Percentiles rank a stretch among this genome's conserved stretches.
These are phyloP conservation scores for Pilatotrama ljubarskyi DNA, from an alignment of 768 basidiomycete species.

Conservation along the genomic window DNA sequence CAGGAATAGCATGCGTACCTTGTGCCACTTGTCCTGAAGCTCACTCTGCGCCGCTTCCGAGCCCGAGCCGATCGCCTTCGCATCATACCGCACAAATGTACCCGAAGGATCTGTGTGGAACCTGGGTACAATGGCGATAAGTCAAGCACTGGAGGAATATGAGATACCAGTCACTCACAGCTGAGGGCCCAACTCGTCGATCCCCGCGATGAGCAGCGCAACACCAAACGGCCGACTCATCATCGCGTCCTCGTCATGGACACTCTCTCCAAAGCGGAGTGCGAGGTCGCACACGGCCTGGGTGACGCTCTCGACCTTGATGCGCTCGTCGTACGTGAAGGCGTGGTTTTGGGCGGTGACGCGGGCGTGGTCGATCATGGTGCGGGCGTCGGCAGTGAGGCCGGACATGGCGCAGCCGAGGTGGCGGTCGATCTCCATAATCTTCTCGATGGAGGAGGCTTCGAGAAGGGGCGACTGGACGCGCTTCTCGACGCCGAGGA, in stretches of 20 bases:
- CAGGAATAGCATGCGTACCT: constrained; percentile 48
- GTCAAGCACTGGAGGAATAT: not conserved
- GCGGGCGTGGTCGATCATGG: constrained; percentile 99
- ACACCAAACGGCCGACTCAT: constrained; percentile 99
- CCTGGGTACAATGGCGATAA: constrained; percentile 40
- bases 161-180: constrained; percentile 63
- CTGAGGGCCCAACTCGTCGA: constrained; percentile 95
- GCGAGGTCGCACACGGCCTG: constrained; percentile 99
- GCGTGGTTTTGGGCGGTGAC: constrained; percentile 94
- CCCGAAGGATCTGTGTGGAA: constrained; percentile 99
- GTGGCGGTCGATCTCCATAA: constrained; percentile 98
- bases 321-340: constrained; percentile 95
- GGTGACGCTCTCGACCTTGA: constrained; percentile 96
- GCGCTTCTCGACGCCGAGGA: constrained; percentile 97
- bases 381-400: constrained; percentile 95
- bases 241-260: constrained; percentile 98
- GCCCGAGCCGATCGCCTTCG: constrained; percentile 97
- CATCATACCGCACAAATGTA: constrained; percentile 94
- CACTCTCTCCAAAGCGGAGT: constrained; percentile 96
- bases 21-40: constrained; percentile 96
- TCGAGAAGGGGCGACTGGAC: constrained; percentile 96
- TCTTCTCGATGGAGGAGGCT: constrained; percentile 96
- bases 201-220: constrained; percentile 94
- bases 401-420: constrained; percentile 98
- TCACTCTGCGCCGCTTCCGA: constrained; percentile 97